A percentile compares a stretch with the other conserved stretches of the same genome.
Conservation (phyloP, 2,329 filamentous ascomycete genomes). For the Fusarium sp. region DNA sequence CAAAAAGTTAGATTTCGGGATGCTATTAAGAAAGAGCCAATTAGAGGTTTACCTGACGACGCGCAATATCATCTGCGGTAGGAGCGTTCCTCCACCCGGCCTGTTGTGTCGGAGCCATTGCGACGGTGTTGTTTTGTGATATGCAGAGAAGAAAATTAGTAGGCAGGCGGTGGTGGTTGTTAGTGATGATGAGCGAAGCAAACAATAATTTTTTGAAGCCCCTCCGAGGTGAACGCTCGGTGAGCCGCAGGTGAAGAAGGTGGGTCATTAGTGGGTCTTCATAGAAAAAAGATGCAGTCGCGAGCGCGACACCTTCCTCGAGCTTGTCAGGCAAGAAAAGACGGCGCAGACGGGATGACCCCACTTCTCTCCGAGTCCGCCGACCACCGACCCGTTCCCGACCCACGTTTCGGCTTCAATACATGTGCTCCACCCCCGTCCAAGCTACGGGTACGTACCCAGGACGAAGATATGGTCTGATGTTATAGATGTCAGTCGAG, state of each 20-base stretch:
- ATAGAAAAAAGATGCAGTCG: conserved; percentile 9
- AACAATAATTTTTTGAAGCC: conserved; percentile 51
- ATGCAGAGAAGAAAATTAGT: background rate
- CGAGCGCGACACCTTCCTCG: background rate
- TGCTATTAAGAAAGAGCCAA: background rate
- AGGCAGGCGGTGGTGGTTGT: conserved; percentile 18
- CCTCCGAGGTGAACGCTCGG: conserved; percentile 46
- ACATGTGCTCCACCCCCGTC: conserved; percentile 21
- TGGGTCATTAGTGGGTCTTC: background rate
- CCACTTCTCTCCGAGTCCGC: conserved; percentile 36
- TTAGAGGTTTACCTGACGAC: conserved; percentile 66
- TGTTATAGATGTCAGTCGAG: conserved; percentile 33
- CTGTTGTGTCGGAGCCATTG: conserved; percentile 53
- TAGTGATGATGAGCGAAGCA: conserved; percentile 18
- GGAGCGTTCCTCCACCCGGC: conserved; percentile 55
- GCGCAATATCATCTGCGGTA: conserved; percentile 68
- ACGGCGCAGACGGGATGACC: conserved; percentile 22
- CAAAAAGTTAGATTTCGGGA: conserved; percentile 28
- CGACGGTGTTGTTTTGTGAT: conserved; percentile 3
- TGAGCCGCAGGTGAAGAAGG: conserved; percentile 33
- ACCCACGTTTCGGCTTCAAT: conserved; percentile 17
- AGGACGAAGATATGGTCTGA: conserved; percentile 24
- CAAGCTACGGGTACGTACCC: conserved; percentile 17
- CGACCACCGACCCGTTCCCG: conserved; percentile 17
- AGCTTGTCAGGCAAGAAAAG: background rate